Conservation (phyloP, 805 yeast species). For the Metschnikowia chrysomelidarum region DNA sequence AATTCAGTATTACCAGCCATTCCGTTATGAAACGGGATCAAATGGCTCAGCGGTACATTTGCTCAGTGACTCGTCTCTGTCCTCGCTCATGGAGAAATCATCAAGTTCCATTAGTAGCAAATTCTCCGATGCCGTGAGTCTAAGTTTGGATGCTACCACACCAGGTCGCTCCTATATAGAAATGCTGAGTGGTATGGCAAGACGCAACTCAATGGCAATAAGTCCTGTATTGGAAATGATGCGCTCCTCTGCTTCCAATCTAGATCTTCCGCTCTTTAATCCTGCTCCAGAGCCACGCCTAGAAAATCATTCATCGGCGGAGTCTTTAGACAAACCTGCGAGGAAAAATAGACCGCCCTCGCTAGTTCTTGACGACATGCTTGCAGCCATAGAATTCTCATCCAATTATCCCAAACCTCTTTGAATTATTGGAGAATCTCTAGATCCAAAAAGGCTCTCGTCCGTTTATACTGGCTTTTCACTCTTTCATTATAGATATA, state of each 20-base stretch:
- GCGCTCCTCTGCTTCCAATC: slow-evolving; percentile 15
- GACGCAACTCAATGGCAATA: slow-evolving; percentile 48
- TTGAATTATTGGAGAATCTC: background rate
- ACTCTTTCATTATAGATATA: no score
- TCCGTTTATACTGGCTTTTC: no score
- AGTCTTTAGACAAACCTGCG: background rate
- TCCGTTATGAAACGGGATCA: slow-evolving; percentile 8
- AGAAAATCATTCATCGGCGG: background rate
- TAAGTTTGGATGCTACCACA: slow-evolving; percentile 14
- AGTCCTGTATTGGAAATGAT: slow-evolving; percentile 49
- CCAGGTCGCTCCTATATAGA: slow-evolving; percentile 33
- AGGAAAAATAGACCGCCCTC: slow-evolving; percentile 47
- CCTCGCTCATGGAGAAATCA: slow-evolving; percentile 26
- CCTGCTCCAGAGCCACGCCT: background rate
- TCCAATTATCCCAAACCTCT: slow-evolving; percentile 6
- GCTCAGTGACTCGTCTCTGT: slow-evolving; percentile 17
- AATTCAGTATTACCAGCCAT: slow-evolving; percentile 24
- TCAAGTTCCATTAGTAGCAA: slow-evolving; percentile 14
- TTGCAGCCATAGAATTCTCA: slow-evolving; percentile 25
- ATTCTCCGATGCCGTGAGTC: slow-evolving; percentile 12
- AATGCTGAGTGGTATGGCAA: slow-evolving; percentile 18
- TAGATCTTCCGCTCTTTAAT: slow-evolving; percentile 16
- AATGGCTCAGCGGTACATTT: slow-evolving; percentile 10
- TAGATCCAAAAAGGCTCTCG: background rate
- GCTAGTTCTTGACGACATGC: slow-evolving; percentile 44